Evolutionary conservation across 805 yeast species (phyloP).

Genomic region (Wickerhamiella lipophila): DNA sequence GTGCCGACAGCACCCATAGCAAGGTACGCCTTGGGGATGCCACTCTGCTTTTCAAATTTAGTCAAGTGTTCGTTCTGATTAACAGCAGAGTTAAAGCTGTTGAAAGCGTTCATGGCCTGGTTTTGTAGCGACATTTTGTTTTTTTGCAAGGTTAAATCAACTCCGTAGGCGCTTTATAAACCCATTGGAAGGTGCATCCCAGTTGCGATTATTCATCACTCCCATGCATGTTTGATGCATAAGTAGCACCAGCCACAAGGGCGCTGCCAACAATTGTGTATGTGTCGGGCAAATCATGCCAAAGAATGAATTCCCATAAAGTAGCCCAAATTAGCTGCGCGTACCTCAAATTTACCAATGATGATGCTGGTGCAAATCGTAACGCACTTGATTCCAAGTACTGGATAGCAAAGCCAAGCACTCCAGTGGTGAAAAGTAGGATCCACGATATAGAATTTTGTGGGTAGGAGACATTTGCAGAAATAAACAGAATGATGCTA

Average conservation of each 20-base stretch:
- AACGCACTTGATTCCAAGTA: slow-evolving; percentile 68
- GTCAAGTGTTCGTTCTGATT: slow-evolving; percentile 25
- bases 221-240: not conserved
- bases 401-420: slow-evolving; percentile 75
- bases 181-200: not conserved
- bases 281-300: slow-evolving; percentile 59
- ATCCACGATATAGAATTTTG: slow-evolving; percentile 36
- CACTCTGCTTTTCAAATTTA: slow-evolving; percentile 27
- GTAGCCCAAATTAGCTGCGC: slow-evolving; percentile 68
- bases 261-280: slow-evolving; percentile 58
- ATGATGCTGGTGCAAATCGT: slow-evolving; percentile 65
- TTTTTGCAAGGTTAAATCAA: not conserved
- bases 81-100: slow-evolving; percentile 24
- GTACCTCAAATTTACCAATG: slow-evolving; percentile 63
- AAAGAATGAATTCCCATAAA: slow-evolving; percentile 57
- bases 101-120: slow-evolving; percentile 9
- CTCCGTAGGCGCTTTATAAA: not conserved
- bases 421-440: slow-evolving; percentile 47
- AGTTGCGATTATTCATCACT: not conserved
- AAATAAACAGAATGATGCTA: slow-evolving; percentile 15
- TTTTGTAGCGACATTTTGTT: slow-evolving; percentile 8
- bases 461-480: slow-evolving; percentile 30
- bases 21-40: slow-evolving; percentile 72
- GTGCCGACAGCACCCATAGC: slow-evolving; percentile 49
- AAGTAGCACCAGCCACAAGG: slow-evolving; percentile 39